Evolutionary conservation across 176 grass and related monocot genomes (phyloP).

Genomic region (Oryza meridionalis): DNA sequence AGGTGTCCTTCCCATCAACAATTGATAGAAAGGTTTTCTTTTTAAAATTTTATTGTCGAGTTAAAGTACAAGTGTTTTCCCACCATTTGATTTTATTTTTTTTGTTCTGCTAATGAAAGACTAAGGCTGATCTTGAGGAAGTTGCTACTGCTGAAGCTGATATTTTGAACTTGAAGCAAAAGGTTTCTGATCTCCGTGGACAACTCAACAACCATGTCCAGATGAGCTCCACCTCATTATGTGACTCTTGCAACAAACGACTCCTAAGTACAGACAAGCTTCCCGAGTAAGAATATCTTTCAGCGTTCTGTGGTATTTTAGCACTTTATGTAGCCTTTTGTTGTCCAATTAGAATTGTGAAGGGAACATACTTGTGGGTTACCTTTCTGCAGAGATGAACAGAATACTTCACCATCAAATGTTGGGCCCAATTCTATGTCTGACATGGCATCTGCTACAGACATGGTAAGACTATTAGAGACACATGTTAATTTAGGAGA

Average conservation of each 20-base stretch:
- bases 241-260: conserved; percentile 83
- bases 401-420: conserved; percentile 24
- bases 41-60: conserved; percentile 29
- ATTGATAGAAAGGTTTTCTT: conserved; percentile 77
- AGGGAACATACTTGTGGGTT: conserved; percentile 2
- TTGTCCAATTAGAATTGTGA: conserved; percentile 16
- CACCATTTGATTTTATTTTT: conserved; percentile 3
- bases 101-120: conserved; percentile 57
- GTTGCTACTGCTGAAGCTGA: conserved; percentile 84
- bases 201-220: conserved; percentile 60
- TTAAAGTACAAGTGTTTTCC: conserved; percentile 17
- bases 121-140: conserved; percentile 80
- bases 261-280: conserved; percentile 44
- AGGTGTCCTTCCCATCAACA: conserved; percentile 56
- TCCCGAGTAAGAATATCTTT: conserved; percentile 58
- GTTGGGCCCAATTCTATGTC: conserved; percentile 16
- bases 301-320: conserved; percentile 19
- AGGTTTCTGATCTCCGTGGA: conserved; percentile 80
- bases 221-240: conserved; percentile 61
- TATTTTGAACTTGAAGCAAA: conserved; percentile 89
- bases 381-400: conserved; percentile 49
- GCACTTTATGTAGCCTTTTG: conserved; percentile 12
- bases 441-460: conserved; percentile 28
- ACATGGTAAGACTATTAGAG: conserved; percentile 26
- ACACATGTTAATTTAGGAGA: background rate